Evolutionary conservation across 768 basidiomycete species (phyloP).

Genomic region (Suillus weaverae): DNA sequence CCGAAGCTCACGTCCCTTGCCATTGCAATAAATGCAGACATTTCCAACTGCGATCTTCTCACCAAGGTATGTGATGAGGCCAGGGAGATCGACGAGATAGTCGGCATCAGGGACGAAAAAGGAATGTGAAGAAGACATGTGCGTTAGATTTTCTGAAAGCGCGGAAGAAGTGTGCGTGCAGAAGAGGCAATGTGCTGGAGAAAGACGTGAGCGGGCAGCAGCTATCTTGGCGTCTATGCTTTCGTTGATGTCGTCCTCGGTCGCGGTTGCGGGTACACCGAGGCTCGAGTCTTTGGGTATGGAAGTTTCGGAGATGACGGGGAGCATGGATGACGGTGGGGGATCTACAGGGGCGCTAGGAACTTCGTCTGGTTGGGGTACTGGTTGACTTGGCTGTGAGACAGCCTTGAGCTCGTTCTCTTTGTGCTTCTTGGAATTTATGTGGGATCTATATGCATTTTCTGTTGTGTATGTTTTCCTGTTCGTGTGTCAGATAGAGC

Average conservation of each 20-base stretch:
- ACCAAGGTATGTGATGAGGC: conserved; percentile 82
- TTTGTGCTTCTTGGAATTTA: conserved; percentile 86
- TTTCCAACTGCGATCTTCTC: conserved; percentile 95
- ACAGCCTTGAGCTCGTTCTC: conserved; percentile 65
- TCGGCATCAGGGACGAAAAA: conserved; percentile 97
- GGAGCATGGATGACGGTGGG: conserved; percentile 9
- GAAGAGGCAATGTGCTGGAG: conserved; percentile 80
- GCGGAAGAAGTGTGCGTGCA: conserved; percentile 56
- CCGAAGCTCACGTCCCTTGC: conserved; percentile 77
- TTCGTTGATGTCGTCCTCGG: conserved; percentile 47
- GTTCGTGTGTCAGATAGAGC: conserved; percentile 2
- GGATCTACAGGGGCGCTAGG: conserved; percentile 16
- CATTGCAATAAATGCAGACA: conserved; percentile 89
- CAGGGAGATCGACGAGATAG: conserved; percentile 80
- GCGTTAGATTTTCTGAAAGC: conserved; percentile 68
- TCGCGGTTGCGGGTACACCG: conserved; percentile 38
- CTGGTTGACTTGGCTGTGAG: conserved; percentile 14
- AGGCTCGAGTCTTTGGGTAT: conserved; percentile 18
- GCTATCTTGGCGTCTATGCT: conserved; percentile 77
- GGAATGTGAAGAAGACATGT: conserved; percentile 87
- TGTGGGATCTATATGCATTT: conserved; percentile 86
- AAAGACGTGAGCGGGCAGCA: conserved; percentile 62
- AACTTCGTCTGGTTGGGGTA: conserved; percentile 15
- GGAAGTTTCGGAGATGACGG: conserved; percentile 2
- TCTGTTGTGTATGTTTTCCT: conserved; percentile 91